Evolutionary conservation across 768 basidiomycete species (phyloP).

Genomic region (Suillus alpinus): DNA sequence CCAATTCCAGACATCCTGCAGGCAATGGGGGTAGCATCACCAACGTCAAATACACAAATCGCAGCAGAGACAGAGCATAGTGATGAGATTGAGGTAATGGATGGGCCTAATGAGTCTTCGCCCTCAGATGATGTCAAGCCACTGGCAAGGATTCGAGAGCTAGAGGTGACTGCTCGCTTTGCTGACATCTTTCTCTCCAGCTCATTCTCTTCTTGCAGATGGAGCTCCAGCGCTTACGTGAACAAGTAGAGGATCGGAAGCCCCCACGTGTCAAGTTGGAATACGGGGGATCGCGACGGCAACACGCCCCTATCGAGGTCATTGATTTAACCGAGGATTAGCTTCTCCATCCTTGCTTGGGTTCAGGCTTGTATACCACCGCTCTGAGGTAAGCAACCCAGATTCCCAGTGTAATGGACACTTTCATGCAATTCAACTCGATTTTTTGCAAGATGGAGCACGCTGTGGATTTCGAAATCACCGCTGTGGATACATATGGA

Average conservation of each 20-base stretch:
- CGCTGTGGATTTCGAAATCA: neutral
- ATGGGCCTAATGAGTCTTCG: neutral
- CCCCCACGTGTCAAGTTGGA: constrained; percentile 16
- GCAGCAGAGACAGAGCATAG: neutral
- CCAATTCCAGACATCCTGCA: constrained; percentile 14
- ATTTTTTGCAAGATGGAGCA: neutral
- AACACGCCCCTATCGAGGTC: neutral
- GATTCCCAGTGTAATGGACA: neutral
- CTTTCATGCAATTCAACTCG: neutral
- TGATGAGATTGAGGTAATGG: neutral
- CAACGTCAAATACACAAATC: constrained; percentile 3
- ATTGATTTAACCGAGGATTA: neutral
- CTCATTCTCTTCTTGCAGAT: constrained; percentile 5
- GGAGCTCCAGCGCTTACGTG: constrained; percentile 19
- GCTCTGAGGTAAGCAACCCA: neutral
- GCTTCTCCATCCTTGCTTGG: neutral
- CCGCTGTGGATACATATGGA: neutral
- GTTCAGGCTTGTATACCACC: neutral
- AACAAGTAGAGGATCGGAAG: constrained; percentile 13
- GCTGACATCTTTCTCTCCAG: neutral
- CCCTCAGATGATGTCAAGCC: neutral
- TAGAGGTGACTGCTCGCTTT: neutral
- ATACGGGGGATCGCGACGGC: neutral
- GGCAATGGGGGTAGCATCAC: constrained; percentile 17
- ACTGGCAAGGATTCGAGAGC: neutral